Base-by-base conservation (phyloP, 1,284 basidiomycete species). In the Lentinula novae-zelandiae region DNA sequence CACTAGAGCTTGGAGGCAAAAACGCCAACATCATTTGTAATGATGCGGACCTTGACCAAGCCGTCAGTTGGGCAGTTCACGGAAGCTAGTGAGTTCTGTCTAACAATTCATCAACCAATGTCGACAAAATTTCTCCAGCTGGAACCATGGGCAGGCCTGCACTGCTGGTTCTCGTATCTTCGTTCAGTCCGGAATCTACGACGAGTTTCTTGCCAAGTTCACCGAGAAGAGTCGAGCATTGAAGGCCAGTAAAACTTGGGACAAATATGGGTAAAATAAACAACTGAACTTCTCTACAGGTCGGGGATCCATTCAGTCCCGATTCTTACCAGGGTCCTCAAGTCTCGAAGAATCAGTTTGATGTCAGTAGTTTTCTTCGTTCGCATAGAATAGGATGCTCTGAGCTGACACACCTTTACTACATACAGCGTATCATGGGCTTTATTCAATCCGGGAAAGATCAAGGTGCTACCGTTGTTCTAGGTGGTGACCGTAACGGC, bases 361-460 rank as follows among this genome's bases (percentile, higher is more conserved):
- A 82, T 65, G 78, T 87, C 68, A 82, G 83, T 39, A 2, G 1
- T 22, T 15, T 5, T 13, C 15, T 40, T 13, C 2, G 6, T 20
- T 6, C 15, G 13, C 8, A 17, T 5, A 4, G 8, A 17, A 17
- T 17, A 44, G 12, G 27, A 27, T 27, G 27, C 27, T 27, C 27
- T 13, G n/a, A 17, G 13, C 36, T 44, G 17, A n/a, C 27, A 9
- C n/a, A 22, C 2, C 15, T 5, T 17, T 17, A 17, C 17, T 17
- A 17, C 17, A 17, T 17, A 27, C 44, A 85, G 84, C 82, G 92
- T 67, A 89, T 94, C 77, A 89, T 92, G 87, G 78, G 78, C 56
- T 96, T 93, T 80, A 95, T 98, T 74, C 77, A 95, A 65, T 83
- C 85, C 9, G 96, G 95, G 20, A 93, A 91, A 76, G 69, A 84